Evolutionary conservation across 768 basidiomycete species (phyloP).

Genomic region (Podaxis sp.): DNA sequence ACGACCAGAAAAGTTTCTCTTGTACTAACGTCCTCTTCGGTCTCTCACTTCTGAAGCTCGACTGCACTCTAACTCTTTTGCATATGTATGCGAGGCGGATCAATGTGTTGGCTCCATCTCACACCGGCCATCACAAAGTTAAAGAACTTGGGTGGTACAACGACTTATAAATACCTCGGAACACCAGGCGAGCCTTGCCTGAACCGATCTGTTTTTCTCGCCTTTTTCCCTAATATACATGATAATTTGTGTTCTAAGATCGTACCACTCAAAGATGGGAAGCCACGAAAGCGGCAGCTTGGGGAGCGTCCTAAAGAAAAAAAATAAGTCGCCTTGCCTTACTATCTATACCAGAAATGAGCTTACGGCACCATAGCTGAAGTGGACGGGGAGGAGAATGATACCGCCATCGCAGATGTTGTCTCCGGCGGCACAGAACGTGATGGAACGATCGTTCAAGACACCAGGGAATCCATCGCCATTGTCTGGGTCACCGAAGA

Average conservation of each 20-base stretch:
- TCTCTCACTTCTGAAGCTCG: not conserved
- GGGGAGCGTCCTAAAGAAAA: not conserved
- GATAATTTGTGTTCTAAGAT: not conserved
- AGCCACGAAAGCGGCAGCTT: constrained; percentile 7
- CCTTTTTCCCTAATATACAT: not conserved
- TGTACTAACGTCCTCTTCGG: not conserved
- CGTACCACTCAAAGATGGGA: constrained; percentile 4
- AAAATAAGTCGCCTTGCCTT: not conserved
- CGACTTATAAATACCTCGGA: no score
- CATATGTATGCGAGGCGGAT: no score
- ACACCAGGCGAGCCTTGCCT: no score
- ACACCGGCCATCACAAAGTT: no score
- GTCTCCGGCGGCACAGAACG: constrained; percentile 30
- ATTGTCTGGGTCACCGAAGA: constrained; percentile 32
- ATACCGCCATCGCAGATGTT: constrained; percentile 28
- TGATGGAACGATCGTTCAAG: constrained; percentile 24
- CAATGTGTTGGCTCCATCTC: no score
- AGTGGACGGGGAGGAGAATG: constrained; percentile 23
- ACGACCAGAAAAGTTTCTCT: not conserved
- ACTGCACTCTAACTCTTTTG: not conserved
- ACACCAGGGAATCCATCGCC: constrained; percentile 27
- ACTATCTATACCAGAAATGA: not conserved
- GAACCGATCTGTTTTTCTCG: no score
- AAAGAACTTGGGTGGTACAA: no score
- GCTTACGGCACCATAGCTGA: constrained; percentile 23